A percentile compares a stretch with the other conserved stretches of the same genome.
phyloP scores from a whole-genome alignment of 2,329 filamentous ascomycete species.

The Purpureocillium takamizusanense region DNA sequence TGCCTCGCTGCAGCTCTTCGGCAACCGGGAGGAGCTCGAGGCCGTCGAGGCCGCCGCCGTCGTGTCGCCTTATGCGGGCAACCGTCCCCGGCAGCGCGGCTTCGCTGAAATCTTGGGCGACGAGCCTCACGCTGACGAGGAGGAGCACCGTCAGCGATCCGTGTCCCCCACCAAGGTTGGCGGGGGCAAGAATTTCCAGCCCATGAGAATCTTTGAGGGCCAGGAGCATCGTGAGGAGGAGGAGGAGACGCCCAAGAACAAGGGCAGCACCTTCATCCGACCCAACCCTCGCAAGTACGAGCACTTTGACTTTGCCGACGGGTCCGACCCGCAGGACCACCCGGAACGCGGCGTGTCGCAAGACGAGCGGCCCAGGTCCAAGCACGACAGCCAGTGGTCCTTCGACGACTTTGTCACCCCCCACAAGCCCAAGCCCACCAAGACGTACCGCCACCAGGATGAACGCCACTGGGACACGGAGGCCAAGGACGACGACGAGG shows the following conservation, averaged over 20 bases:
- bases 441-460: constrained; percentile 55
- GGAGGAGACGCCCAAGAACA: constrained; percentile 30
- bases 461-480: constrained; percentile 74
- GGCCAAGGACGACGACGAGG: constrained; percentile 41
- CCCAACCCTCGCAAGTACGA: constrained; percentile 72
- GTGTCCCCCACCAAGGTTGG: constrained; percentile 42
- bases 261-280: constrained; percentile 40
- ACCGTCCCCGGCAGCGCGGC: constrained; percentile 56
- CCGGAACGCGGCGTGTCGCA: constrained; percentile 30
- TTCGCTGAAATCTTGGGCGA: constrained; percentile 63
- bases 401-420: constrained; percentile 86
- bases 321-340: constrained; percentile 41
- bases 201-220: constrained; percentile 55
- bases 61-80: constrained; percentile 53
- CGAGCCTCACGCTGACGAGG: constrained; percentile 34
- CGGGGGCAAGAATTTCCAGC: constrained; percentile 51
- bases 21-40: constrained; percentile 55
- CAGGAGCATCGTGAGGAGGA: constrained; percentile 30
- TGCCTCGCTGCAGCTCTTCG: constrained; percentile 67
- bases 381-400: constrained; percentile 70
- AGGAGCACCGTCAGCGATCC: constrained; percentile 40
- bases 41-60: constrained; percentile 35
- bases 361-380: constrained; percentile 40
- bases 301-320: constrained; percentile 76
- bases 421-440: constrained; percentile 56